Evolutionary conservation across 2,329 filamentous ascomycete genomes (phyloP).

Genomic region (Alternaria sp.): DNA sequence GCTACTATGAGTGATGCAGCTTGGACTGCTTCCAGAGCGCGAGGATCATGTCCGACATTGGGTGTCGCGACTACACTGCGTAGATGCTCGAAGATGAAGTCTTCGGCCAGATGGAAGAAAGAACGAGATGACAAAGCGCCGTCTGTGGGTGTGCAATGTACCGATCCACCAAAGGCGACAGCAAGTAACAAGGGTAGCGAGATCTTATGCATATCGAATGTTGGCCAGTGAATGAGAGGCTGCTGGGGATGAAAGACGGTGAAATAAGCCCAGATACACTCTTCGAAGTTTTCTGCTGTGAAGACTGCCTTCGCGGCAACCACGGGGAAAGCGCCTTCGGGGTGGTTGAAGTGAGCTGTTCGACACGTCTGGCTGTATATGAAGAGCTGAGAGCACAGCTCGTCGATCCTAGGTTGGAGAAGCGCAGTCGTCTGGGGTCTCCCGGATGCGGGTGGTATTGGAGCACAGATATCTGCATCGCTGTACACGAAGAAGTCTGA

Average conservation of each 20-base stretch:
- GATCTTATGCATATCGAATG: constrained; percentile 50
- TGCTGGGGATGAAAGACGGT: constrained; percentile 55
- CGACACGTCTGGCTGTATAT: not conserved
- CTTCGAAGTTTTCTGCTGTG: constrained; percentile 8
- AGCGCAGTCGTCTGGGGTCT: not conserved
- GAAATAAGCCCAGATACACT: constrained; percentile 52
- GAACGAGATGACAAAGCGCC: constrained; percentile 11
- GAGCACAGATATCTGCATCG: not conserved
- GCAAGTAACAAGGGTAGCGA: constrained; percentile 50
- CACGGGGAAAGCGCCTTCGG: not conserved
- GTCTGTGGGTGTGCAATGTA: constrained; percentile 12
- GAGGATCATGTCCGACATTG: not conserved
- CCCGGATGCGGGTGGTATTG: not conserved
- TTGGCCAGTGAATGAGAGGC: constrained; percentile 51
- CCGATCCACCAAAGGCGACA: constrained; percentile 50
- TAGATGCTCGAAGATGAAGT: constrained; percentile 15
- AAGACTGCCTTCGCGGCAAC: constrained; percentile 13
- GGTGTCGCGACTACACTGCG: not conserved
- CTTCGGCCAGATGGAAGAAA: constrained; percentile 21
- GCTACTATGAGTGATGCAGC: constrained; percentile 14
- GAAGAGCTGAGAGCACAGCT: not conserved
- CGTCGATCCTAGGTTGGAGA: not conserved
- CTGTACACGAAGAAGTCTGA: constrained; percentile 5
- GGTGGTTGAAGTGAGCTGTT: not conserved
- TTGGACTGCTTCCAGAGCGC: constrained; percentile 12